Base-by-base conservation (phyloP, 73 alveolate genomes). In the Effrenium voratum region DNA sequence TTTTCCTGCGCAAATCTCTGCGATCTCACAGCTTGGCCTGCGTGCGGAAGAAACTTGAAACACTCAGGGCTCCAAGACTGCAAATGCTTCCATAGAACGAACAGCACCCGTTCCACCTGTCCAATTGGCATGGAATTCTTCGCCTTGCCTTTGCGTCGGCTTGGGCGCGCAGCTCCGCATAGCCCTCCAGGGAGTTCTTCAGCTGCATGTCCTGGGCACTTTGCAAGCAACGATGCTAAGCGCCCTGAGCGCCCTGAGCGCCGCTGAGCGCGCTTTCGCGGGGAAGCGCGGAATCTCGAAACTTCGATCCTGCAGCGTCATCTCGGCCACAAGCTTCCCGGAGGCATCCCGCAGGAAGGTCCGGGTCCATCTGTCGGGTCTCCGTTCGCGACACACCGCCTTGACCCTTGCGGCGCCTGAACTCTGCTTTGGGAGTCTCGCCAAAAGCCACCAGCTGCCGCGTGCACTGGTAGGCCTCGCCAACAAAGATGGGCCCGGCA, bases 161-260 rank as follows among this genome's bases (percentile, higher is more conserved):
- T 41, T 80, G 97, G 3, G 97, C 97, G 22, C 97, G 86, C 15
- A 90, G 97, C 55, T 90, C 76, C 57, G 97, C 86, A 32, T 90
- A 90, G 52, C 80, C 57, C 43, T 90, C 97, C 19, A 90, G 57
- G 45, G 88, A 68, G 22, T 75, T 76, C 88, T 90, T 90, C 76
- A 90, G 97, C 97, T 90, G 97, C 97, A 90, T 90, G 19, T 90
- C 97, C 97, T 90, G 36, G 38, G 2, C n/a, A n/a, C n/a, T n/a
- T n/a, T n/a, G n/a, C n/a, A n/a, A n/a, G n/a, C n/a, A n/a, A n/a
- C n/a, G n/a, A n/a, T n/a, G n/a, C n/a, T n/a, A n/a, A n/a, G n/a
- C n/a, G n/a, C n/a, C n/a, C n/a, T n/a, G n/a, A n/a, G n/a, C n/a
- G n/a, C n/a, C n/a, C n/a, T n/a, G n/a, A n/a, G n/a, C n/a, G n/a